Percentiles rank a stretch among this genome's conserved stretches.
These are phyloP conservation scores for Acanthamoeba rhysodes DNA, from an alignment of 208 protist species.

Conservation along the genomic window DNA sequence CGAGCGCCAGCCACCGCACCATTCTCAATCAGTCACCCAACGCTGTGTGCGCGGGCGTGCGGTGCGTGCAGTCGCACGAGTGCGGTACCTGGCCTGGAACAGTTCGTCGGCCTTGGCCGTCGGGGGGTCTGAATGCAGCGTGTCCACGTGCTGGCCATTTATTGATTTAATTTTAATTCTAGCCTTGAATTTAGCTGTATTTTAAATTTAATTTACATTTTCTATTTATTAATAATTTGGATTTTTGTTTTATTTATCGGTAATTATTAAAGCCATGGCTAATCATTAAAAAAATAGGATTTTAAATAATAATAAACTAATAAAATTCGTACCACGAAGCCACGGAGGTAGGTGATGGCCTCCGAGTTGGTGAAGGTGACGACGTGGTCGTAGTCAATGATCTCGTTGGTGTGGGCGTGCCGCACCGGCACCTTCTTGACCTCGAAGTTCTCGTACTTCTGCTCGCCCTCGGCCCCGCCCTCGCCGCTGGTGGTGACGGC, in stretches of 20 bases:
- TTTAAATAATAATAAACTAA: too few relatives aligned
- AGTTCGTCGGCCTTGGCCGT: slow-evolving; percentile 10
- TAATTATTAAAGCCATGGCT: too few relatives aligned
- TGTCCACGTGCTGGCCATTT: background rate
- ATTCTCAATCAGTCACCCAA: too few relatives aligned
- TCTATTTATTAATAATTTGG: too few relatives aligned
- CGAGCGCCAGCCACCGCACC: background rate
- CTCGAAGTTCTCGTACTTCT: slow-evolving; percentile 3
- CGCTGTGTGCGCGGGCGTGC: too few relatives aligned
- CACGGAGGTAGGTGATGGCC: background rate
- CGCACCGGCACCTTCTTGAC: slow-evolving; percentile 15
- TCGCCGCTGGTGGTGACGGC: background rate
- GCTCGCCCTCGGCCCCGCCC: background rate
- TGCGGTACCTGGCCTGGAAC: slow-evolving; percentile 21
- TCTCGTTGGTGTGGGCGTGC: background rate
- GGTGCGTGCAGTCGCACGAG: too few relatives aligned
- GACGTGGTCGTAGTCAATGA: slow-evolving; percentile 21
- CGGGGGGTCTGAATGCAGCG: background rate
- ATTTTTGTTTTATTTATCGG: too few relatives aligned
- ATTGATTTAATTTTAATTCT: too few relatives aligned
- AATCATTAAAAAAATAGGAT: too few relatives aligned
- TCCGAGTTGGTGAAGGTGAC: background rate
- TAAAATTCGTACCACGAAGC: background rate
- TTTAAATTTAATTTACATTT: too few relatives aligned
- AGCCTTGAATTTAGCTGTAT: too few relatives aligned